Percentiles rank a stretch among this genome's conserved stretches.
phyloP scores from a whole-genome alignment of 495 filamentous ascomycete species.

The Xylaria longipes region DNA sequence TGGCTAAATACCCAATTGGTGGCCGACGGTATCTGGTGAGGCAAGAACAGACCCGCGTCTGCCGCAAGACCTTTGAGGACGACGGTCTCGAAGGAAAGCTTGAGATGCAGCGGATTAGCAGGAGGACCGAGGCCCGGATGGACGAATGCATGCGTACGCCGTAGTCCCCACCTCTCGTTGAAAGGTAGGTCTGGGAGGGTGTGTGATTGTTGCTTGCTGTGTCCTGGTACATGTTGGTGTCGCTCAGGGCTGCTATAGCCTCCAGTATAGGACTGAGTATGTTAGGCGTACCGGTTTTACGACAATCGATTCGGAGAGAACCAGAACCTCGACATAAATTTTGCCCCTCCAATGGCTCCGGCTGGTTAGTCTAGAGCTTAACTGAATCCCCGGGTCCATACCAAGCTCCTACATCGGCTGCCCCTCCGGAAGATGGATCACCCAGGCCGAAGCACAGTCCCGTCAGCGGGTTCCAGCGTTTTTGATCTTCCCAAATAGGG shows the following conservation, averaged over 20 bases:
- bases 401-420: constrained; percentile 23
- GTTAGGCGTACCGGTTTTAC: background rate
- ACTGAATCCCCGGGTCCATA: background rate
- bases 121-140: background rate
- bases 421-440: constrained; percentile 24
- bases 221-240: constrained; percentile 28
- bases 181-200: constrained; percentile 78
- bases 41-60: constrained; percentile 90
- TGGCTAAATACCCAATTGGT: constrained; percentile 57
- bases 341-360: constrained; percentile 11
- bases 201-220: constrained; percentile 50
- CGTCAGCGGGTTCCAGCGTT: no score
- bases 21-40: constrained; percentile 76
- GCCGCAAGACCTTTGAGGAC: constrained; percentile 89
- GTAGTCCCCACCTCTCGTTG: constrained; percentile 80
- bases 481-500: constrained; percentile 13
- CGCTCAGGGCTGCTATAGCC: background rate
- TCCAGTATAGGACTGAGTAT: background rate
- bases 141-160: constrained; percentile 60
- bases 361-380: background rate
- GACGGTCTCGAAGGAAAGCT: constrained; percentile 91
- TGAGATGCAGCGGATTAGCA: background rate
- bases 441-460: constrained; percentile 5
- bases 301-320: background rate
- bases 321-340: background rate